Evolutionary conservation across 2,329 filamentous ascomycete genomes (phyloP).

Genomic region (Penicillium concentricum): DNA sequence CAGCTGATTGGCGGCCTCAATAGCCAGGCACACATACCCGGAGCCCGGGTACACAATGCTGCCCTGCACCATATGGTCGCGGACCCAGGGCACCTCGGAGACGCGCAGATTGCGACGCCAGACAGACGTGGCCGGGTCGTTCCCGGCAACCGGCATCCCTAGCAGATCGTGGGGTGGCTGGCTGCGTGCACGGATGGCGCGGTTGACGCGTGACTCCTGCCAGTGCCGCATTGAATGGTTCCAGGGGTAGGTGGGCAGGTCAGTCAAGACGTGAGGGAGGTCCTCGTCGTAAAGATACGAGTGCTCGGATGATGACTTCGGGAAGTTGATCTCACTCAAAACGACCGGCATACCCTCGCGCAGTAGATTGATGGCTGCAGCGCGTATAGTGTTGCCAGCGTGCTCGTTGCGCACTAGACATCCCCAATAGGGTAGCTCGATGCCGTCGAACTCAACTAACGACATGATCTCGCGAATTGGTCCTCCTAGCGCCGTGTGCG

Average conservation of each 20-base stretch:
- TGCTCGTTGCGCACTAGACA: neutral
- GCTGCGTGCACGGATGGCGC: neutral
- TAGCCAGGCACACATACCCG: neutral
- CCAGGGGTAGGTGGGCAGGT: neutral
- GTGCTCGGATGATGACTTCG: too few relatives aligned
- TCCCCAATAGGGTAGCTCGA: neutral
- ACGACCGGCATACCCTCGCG: neutral
- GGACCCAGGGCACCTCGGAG: constrained; percentile 33
- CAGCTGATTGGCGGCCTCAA: neutral
- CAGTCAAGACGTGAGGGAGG: neutral
- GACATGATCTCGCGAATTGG: constrained; percentile 1
- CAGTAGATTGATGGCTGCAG: neutral
- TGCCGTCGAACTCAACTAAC: neutral
- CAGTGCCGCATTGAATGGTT: neutral
- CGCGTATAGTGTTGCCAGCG: neutral
- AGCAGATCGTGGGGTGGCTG: neutral
- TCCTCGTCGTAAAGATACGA: neutral
- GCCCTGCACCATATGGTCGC: neutral
- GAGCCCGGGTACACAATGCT: neutral
- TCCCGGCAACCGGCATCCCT: neutral
- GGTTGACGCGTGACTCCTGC: neutral
- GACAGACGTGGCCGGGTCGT: neutral
- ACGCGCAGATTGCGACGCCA: neutral
- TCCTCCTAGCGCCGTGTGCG: neutral
- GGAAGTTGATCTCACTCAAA: neutral